Evolutionary conservation across 1,139 yeast genomes (phyloP), one percentile per base, ranked within the genome.

Genomic region (Insectozyma bohioensis): DNA sequence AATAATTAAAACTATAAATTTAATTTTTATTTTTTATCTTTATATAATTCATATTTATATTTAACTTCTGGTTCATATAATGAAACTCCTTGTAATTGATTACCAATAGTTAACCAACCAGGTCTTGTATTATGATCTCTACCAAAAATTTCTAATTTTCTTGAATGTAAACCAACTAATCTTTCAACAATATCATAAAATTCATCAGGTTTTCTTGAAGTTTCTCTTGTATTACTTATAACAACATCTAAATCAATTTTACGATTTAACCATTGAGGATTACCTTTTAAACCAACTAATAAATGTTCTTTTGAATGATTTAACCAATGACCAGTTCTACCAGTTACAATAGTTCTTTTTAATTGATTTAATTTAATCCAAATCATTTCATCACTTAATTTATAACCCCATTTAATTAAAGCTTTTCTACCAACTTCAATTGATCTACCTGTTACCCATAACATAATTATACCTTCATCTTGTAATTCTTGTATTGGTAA

Each of bases 381-480:
- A 13, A 90, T 76, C 45, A 90, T 59, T 54, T 88, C 97, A 54
- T 88, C 92, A 16, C 78, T 63, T 5, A 83, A 76, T 20, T 56
- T 52, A 52, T 90, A 90, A 1, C 97, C 97, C 96, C 97, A 88
- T 42, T 75, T 77, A 5, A 56, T 56, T 36, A 90, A 61, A 7
- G 92, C 87, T 40, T 77, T 76, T 26, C 95, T 72, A 1, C 97
- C 97, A 24, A 84, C 68, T 47, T 90, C 97, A 43, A 87, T 79
- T 4, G 96, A 88, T 31, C 97, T 69, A 0, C 97, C 97, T 1
- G 97, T 90, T 4, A 88, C 97, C 97, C 97, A 90, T 19, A 90
- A 67, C 42, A 88, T 69, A 33, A 87, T 62, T 3, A 90, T 62
- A 0, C 97, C 97, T 52, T 86, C 95, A 35, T 77, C 80, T 55